phyloP scores from a whole-genome alignment of 2,329 filamentous ascomycete species.

The Fusarium sp. region DNA sequence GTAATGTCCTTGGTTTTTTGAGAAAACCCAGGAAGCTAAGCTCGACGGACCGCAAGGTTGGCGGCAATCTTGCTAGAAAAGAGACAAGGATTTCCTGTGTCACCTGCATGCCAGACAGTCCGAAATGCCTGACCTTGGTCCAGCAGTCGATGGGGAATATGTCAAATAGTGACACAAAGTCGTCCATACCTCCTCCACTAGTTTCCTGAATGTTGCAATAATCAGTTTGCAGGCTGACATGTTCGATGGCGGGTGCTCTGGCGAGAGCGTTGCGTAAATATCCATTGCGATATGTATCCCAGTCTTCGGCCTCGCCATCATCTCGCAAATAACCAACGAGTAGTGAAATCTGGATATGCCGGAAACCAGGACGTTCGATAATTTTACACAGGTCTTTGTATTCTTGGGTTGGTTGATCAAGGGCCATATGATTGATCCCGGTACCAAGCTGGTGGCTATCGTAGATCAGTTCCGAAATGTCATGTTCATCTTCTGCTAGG shows the following conservation, averaged over 20 bases:
- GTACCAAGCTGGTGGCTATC: background rate
- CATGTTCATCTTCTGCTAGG: background rate
- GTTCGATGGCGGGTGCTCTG: background rate
- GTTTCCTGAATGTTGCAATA: background rate
- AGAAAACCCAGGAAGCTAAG: background rate
- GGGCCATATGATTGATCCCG: background rate
- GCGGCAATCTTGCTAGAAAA: background rate
- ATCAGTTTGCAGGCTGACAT: background rate
- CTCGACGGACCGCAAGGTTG: background rate
- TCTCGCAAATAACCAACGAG: background rate
- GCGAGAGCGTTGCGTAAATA: slow-evolving; percentile 3
- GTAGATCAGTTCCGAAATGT: background rate
- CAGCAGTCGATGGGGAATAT: background rate
- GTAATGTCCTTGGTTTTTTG: background rate
- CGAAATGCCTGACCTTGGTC: background rate
- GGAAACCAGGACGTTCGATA: background rate
- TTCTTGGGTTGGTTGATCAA: background rate
- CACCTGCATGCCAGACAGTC: background rate
- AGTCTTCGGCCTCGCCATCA: background rate
- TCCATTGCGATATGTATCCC: background rate
- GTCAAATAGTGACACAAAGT: background rate
- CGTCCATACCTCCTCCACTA: background rate
- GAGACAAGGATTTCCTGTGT: background rate
- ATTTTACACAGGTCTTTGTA: background rate
- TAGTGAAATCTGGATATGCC: background rate